These are phyloP conservation scores for Annona squamosa DNA, from an alignment of 164 flowering plant genomes.

Conservation along the genomic window DNA sequence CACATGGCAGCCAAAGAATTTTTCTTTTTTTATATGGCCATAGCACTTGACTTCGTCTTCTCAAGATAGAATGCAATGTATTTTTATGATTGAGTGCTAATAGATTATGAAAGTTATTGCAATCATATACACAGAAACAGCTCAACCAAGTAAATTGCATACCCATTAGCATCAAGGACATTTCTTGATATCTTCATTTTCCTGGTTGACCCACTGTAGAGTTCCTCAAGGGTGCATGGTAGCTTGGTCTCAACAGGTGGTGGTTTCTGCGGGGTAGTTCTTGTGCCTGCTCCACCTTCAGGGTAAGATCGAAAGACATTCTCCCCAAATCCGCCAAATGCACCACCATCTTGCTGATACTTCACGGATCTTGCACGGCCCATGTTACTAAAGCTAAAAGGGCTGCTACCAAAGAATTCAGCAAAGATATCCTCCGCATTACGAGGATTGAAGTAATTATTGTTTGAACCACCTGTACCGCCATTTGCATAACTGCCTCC, in stretches of 20 bases:
- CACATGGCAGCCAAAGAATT: too few relatives aligned
- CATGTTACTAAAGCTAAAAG: slow-evolving; percentile 31
- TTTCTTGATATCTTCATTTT: slow-evolving; percentile 58
- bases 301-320: slow-evolving; percentile 17
- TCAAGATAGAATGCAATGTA: too few relatives aligned
- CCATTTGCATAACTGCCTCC: slow-evolving; percentile 19
- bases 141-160: neutral
- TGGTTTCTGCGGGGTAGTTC: slow-evolving; percentile 25
- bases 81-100: neutral
- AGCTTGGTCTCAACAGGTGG: slow-evolving; percentile 44
- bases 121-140: neutral
- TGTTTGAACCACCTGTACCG: slow-evolving; percentile 19
- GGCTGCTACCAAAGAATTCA: slow-evolving; percentile 49
- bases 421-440: slow-evolving; percentile 54
- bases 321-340: slow-evolving; percentile 22
- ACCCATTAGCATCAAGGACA: slow-evolving; percentile 26
- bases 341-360: slow-evolving; percentile 16
- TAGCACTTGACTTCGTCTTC: too few relatives aligned
- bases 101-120: neutral
- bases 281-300: slow-evolving; percentile 16
- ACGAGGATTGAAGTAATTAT: slow-evolving; percentile 44
- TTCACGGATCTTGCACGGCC: slow-evolving; percentile 26
- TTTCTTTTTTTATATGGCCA: too few relatives aligned
- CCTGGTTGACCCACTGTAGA: slow-evolving; percentile 52
- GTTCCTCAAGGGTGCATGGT: slow-evolving; percentile 53